Conservation (phyloP, 2,329 filamentous ascomycete species). For the Claviceps spartinae region DNA sequence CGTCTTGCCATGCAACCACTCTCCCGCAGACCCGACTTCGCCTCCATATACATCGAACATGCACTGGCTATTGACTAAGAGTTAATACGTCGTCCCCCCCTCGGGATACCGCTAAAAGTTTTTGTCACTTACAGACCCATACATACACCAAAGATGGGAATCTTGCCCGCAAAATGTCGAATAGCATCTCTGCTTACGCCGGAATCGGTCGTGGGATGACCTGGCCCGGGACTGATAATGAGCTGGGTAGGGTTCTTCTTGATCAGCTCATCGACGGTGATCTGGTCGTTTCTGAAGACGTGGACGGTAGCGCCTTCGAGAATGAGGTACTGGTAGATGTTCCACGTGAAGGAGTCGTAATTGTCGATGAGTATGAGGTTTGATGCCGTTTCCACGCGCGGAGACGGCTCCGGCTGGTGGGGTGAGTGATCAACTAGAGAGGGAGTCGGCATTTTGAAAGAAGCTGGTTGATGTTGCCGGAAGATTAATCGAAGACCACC, state of each 20-base stretch:
- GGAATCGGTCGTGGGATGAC: slow-evolving; percentile 81
- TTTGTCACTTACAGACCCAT: slow-evolving; percentile 69
- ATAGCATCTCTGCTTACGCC: slow-evolving; percentile 91
- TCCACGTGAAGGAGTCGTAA: slow-evolving; percentile 99
- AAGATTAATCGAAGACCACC: neutral
- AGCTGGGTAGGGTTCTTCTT: slow-evolving; percentile 80
- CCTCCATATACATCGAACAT: slow-evolving; percentile 92
- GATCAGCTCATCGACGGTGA: slow-evolving; percentile 72
- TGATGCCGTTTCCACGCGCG: slow-evolving; percentile 62
- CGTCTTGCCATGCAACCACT: slow-evolving; percentile 95
- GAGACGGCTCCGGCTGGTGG: slow-evolving; percentile 62
- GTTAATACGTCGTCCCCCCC: neutral
- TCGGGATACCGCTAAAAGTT: neutral
- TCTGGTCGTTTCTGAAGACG: slow-evolving; percentile 85
- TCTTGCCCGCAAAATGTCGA: slow-evolving; percentile 80
- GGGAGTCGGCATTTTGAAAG: slow-evolving; percentile 30
- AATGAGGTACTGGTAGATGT: slow-evolving; percentile 94
- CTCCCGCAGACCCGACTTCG: slow-evolving; percentile 79
- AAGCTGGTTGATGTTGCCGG: neutral
- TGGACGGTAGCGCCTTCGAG: slow-evolving; percentile 88
- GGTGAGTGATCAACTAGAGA: slow-evolving; percentile 69
- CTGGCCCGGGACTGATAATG: slow-evolving; percentile 88
- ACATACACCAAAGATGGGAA: slow-evolving; percentile 92
- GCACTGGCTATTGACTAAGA: slow-evolving; percentile 52
- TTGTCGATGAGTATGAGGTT: slow-evolving; percentile 97